Percentiles rank a stretch among this genome's conserved stretches.
Evolutionary conservation across 208 protist species (phyloP).

Genomic region (Borovskyia barvae): DNA sequence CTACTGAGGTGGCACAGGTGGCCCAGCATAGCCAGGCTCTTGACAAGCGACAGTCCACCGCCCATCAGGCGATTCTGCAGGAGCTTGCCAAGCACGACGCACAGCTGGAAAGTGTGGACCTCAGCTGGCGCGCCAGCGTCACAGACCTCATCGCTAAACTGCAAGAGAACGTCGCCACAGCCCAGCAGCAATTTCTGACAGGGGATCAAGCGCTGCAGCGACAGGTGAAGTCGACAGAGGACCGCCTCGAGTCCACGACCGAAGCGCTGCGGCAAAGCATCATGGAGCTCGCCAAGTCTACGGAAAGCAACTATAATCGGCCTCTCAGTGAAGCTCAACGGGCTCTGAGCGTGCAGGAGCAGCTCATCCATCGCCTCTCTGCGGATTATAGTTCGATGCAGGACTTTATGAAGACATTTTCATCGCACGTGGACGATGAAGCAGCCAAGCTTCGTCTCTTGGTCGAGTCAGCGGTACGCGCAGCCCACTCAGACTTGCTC

Average conservation of each 20-base stretch:
- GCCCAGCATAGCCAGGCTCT: slow-evolving; percentile 60
- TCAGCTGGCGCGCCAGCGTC: slow-evolving; percentile 76
- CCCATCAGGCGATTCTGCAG: slow-evolving; percentile 65
- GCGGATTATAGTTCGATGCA: slow-evolving; percentile 44
- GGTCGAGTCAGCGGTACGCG: slow-evolving; percentile 60
- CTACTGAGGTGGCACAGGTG: slow-evolving; percentile 54
- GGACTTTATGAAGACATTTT: slow-evolving; percentile 47
- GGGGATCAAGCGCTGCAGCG: slow-evolving; percentile 35
- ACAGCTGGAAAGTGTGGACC: slow-evolving; percentile 68
- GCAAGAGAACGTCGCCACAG: slow-evolving; percentile 22
- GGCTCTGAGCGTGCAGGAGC: slow-evolving; percentile 26
- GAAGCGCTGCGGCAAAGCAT: slow-evolving; percentile 32
- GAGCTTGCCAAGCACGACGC: slow-evolving; percentile 72
- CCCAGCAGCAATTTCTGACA: slow-evolving; percentile 27
- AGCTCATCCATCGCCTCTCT: slow-evolving; percentile 17
- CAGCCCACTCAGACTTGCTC: slow-evolving; percentile 71
- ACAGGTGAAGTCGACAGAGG: slow-evolving; percentile 34
- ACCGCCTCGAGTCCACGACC: slow-evolving; percentile 26
- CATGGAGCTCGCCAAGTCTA: slow-evolving; percentile 7
- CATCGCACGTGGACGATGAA: slow-evolving; percentile 51
- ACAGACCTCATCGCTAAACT: slow-evolving; percentile 53
- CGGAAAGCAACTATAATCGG: slow-evolving; percentile 43
- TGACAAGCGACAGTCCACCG: slow-evolving; percentile 42
- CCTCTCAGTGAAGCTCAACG: slow-evolving; percentile 39
- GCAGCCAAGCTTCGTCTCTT: slow-evolving; percentile 49